Evolutionary conservation across 2,329 filamentous ascomycete genomes (phyloP), one percentile per base, ranked within the genome.

Genomic region (Atkinsonella texensis): DNA sequence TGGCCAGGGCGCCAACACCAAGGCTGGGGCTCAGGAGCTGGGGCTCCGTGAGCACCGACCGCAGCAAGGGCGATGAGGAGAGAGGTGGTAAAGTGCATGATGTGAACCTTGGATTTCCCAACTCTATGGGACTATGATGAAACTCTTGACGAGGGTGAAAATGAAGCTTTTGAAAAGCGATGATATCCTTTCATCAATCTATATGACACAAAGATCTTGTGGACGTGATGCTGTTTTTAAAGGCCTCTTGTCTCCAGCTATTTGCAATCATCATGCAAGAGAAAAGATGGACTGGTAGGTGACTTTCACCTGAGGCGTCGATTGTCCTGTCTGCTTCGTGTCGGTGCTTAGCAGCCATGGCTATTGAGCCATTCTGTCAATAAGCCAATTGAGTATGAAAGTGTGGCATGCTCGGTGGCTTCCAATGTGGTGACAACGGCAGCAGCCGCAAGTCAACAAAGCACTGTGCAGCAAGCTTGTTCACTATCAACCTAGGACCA

Each of bases 1-100:
- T 63, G 53, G 42, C 67, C 65, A n/a, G 55, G 53, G 23, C 53
- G 57, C 11, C 32, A 54, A 58, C 65, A 66, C 59, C 58, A 62
- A 11, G 53, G 57, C 42, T 55, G 44, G 1, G 52, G 32, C 49
- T 54, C 17, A 59, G 44, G 31, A 23, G 17, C 50, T 0, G 47
- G 49, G 1, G 49, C 56, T 46, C 65, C 60, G 49, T 69, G 60
- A 31, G 67, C 67, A 47, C 68, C 67, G 35, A 67, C 69, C 20
- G 67, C 67, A 62, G 35, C 72, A 71, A 32, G 62, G 62, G 39
- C 63, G 60, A 65, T 56, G 59, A 73, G 74, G 56, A 63, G 65
- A 5, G 62, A 60, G 31, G 52, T 40, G 13, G 52, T 40, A 12
- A 50, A 4, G 18, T 39, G 50, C 49, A 52, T 52, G 11, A 2